phyloP scores from a whole-genome alignment of 371 early-diverging fungal genomes.

The Paraphysoderma sedebokerense region DNA sequence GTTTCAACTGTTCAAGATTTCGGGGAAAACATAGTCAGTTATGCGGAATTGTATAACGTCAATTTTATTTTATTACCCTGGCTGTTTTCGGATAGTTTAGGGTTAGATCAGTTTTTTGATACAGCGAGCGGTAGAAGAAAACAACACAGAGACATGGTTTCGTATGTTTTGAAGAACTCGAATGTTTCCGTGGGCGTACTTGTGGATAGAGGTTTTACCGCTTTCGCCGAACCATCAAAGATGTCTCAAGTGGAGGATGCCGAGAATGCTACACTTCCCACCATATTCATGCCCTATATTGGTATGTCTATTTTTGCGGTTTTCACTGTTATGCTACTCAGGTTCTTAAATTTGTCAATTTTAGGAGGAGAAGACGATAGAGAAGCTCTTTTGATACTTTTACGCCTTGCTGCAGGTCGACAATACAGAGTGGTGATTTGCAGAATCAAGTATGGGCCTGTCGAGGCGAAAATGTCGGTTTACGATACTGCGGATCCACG shows the following conservation, averaged over 20 bases:
- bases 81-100: constrained; percentile 8
- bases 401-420: constrained; percentile 8
- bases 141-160: constrained; percentile 25
- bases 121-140: constrained; percentile 9
- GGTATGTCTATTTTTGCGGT: too few species aligned
- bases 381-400: constrained; percentile 18
- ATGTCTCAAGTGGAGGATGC: constrained; percentile 2
- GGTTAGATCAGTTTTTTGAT: background rate
- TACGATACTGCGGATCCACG: too few species aligned
- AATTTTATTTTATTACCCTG: constrained; percentile 27
- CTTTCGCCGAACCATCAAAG: too few species aligned
- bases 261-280: background rate
- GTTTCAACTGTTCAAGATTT: constrained; percentile 21
- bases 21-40: constrained; percentile 20
- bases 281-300: background rate
- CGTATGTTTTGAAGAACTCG: constrained; percentile 16
- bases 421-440: background rate
- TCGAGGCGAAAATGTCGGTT: background rate
- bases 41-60: constrained; percentile 13
- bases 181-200: constrained; percentile 34
- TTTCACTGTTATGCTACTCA: too few species aligned
- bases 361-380: constrained; percentile 45
- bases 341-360: constrained; percentile 9
- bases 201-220: constrained; percentile 53
- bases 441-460: background rate